Conservation (phyloP, 1,284 basidiomycete genomes). For the Agroathelia rolfsii region DNA sequence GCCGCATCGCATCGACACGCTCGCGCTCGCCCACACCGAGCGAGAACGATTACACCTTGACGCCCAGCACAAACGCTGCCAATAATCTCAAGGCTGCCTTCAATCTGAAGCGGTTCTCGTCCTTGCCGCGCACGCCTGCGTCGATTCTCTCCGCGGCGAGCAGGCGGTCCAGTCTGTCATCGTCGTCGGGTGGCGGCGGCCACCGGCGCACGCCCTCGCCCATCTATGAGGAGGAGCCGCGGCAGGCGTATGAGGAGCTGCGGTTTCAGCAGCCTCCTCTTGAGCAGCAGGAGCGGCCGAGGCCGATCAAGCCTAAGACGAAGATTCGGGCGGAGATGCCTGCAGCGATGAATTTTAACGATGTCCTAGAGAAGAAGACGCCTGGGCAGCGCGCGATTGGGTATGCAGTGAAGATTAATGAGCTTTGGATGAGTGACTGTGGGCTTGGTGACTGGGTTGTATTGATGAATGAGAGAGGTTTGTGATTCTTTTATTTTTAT, state of each 20-base stretch:
- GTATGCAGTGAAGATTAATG: slow-evolving; percentile 81
- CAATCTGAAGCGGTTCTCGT: slow-evolving; percentile 45
- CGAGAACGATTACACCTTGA: slow-evolving; percentile 15
- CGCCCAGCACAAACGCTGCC: slow-evolving; percentile 21
- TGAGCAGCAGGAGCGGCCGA: slow-evolving; percentile 9
- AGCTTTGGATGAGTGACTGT: slow-evolving; percentile 67
- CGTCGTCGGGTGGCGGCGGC: slow-evolving; percentile 26
- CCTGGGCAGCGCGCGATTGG: slow-evolving; percentile 64
- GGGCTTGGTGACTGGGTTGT: slow-evolving; percentile 73
- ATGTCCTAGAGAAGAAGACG: slow-evolving; percentile 52
- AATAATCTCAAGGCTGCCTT: slow-evolving; percentile 19
- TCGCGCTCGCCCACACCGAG: slow-evolving; percentile 9
- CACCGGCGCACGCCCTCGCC: slow-evolving; percentile 23
- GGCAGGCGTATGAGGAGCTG: slow-evolving; percentile 2
- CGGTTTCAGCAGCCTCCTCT: slow-evolving; percentile 10
- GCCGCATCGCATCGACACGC: slow-evolving; percentile 21
- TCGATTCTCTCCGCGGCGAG: slow-evolving; percentile 16
- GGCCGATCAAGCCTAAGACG: slow-evolving; percentile 16
- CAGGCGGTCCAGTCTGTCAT: slow-evolving; percentile 30
- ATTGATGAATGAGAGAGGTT: slow-evolving; percentile 48
- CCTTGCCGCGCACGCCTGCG: slow-evolving; percentile 51
- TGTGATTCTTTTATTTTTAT: slow-evolving; percentile 14
- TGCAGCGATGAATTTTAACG: slow-evolving; percentile 63
- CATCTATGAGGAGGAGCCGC: background rate
- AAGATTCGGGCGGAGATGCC: slow-evolving; percentile 50